phyloP scores from a whole-genome alignment of 176 grass and related monocot genomes.

The Otatea glauca region DNA sequence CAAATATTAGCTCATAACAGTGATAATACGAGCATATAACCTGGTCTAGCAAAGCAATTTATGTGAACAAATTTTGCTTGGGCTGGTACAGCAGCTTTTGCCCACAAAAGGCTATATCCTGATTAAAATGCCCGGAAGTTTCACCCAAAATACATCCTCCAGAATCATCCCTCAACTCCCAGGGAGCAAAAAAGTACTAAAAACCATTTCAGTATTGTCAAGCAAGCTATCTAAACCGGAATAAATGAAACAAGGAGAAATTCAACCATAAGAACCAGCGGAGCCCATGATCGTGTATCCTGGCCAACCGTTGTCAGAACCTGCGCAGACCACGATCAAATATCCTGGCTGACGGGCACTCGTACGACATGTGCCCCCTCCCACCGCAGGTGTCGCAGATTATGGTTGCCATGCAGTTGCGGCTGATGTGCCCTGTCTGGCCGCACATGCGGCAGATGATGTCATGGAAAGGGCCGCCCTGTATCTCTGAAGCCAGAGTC shows the following conservation, averaged over 20 bases:
- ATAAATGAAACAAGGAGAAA: not conserved
- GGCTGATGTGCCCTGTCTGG: slow-evolving; percentile 73
- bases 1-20: not conserved
- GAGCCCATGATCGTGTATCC: slow-evolving; percentile 23
- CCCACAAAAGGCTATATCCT: slow-evolving; percentile 19
- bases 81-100: slow-evolving; percentile 15
- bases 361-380: slow-evolving; percentile 75
- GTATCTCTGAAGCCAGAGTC: slow-evolving; percentile 65
- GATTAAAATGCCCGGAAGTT: not conserved
- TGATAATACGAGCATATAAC: not conserved
- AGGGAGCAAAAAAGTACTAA: slow-evolving; percentile 15
- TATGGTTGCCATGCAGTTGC: slow-evolving; percentile 65
- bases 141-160: slow-evolving; percentile 35
- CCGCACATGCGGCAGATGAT: slow-evolving; percentile 73
- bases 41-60: slow-evolving; percentile 21
- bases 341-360: slow-evolving; percentile 79
- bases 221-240: slow-evolving; percentile 39
- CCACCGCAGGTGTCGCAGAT: slow-evolving; percentile 91
- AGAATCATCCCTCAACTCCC: slow-evolving; percentile 32
- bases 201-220: slow-evolving; percentile 31
- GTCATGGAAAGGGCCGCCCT: slow-evolving; percentile 51
- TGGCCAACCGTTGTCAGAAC: slow-evolving; percentile 39
- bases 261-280: slow-evolving; percentile 38
- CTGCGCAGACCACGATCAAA: slow-evolving; percentile 64
- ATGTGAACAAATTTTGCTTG: slow-evolving; percentile 20